Percentiles rank a stretch among this genome's conserved stretches.
phyloP scores from a whole-genome alignment of 345 rosid species.

The Heritiera fomes region DNA sequence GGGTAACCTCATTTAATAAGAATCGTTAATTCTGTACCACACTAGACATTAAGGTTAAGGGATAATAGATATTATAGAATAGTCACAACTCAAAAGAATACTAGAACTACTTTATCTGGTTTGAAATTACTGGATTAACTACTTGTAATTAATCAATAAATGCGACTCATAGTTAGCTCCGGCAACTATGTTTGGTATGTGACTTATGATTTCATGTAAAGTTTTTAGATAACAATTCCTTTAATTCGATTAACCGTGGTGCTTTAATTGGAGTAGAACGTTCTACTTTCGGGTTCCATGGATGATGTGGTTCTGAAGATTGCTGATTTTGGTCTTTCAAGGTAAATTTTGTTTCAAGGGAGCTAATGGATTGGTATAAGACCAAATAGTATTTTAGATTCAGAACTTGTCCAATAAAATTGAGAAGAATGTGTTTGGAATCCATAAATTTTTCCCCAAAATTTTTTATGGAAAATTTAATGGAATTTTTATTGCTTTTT shows the following conservation, averaged over 20 bases:
- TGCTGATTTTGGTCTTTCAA: constrained; percentile 74
- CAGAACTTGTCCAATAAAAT: background rate
- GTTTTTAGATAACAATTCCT: background rate
- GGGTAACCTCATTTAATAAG: background rate
- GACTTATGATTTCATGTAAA: background rate
- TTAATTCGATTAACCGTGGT: constrained; percentile 18
- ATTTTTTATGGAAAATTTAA: background rate
- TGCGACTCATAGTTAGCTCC: background rate
- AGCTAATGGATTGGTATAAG: background rate
- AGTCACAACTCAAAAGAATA: background rate
- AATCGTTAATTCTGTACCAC: background rate
- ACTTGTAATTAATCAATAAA: background rate
- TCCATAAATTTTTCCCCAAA: background rate
- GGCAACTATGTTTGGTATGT: background rate
- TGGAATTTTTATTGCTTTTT: background rate
- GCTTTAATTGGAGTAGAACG: constrained; percentile 47
- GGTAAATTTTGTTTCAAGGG: constrained; percentile 39
- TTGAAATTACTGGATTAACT: background rate
- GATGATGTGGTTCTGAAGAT: constrained; percentile 55
- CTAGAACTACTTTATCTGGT: background rate
- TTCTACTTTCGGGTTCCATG: constrained; percentile 48
- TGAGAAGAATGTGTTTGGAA: constrained; percentile 7
- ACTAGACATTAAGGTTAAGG: background rate
- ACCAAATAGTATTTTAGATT: constrained; percentile 9
- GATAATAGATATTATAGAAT: background rate